These are phyloP conservation scores for Eucalyptus victrix DNA, from an alignment of 345 rosid genomes.

Conservation along the genomic window DNA sequence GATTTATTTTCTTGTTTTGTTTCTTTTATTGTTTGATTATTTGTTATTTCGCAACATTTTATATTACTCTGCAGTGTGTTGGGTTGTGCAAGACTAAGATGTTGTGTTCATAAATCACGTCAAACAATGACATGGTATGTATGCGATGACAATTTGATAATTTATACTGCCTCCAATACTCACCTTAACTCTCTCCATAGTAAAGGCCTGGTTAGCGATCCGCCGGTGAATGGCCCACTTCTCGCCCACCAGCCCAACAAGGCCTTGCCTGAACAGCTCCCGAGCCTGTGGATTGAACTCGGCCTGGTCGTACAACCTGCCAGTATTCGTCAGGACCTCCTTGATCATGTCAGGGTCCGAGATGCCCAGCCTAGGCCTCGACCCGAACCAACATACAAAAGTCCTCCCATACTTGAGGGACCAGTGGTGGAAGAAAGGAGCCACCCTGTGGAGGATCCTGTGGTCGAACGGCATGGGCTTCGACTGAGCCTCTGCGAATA, in stretches of 20 bases:
- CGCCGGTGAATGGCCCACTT: constrained; percentile 62
- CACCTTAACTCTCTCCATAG: constrained; percentile 61
- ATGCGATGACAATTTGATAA: not conserved
- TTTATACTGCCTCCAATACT: not conserved
- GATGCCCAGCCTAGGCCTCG: constrained; percentile 42
- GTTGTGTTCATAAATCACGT: not conserved
- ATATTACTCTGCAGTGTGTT: not conserved
- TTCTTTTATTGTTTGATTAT: no score
- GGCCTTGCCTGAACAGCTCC: constrained; percentile 57
- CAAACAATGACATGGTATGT: not conserved
- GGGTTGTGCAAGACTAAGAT: not conserved
- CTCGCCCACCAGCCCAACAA: constrained; percentile 46
- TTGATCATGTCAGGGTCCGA: constrained; percentile 50
- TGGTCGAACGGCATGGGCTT: constrained; percentile 27
- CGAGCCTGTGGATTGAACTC: constrained; percentile 37
- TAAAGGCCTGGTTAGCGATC: constrained; percentile 53
- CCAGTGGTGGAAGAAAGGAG: constrained; percentile 51
- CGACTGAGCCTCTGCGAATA: constrained; percentile 19
- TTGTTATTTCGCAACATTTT: not conserved
- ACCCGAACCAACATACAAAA: constrained; percentile 71
- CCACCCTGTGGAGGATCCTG: constrained; percentile 27
- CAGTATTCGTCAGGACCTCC: constrained; percentile 29
- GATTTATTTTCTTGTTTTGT: no score
- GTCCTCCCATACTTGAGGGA: constrained; percentile 39
- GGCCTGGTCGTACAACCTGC: constrained; percentile 25